Evolutionary conservation across 441 rosid species (phyloP), one percentile per base, ranked within the genome.

Genomic region (Cnidoscolus chayamansa): DNA sequence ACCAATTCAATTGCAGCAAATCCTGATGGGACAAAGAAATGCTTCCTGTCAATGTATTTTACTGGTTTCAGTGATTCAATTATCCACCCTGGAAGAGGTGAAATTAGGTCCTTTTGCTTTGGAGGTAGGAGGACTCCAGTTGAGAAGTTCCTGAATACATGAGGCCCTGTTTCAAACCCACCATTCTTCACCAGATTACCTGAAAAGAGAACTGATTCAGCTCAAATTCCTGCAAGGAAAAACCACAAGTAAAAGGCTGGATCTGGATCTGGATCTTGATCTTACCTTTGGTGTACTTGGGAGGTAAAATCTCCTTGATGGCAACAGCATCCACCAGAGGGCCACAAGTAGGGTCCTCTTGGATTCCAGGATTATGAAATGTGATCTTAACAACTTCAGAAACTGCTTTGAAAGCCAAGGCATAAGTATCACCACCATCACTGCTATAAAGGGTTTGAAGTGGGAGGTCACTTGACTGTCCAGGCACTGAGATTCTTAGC

Each of bases 381-480:
- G 80, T 85, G 80, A 94, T 60, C 47, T 65, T 74, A 1, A 71
- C 85, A 54, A 72, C 82, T 56, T 81, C 81, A 5, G 87, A 88
- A 32, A 70, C 76, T 0, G 97, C 93, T 76, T 76, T 88, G 57
- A 92, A 94, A 37, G 93, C 93, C 85, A 86, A 77, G 1, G 94
- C 89, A 70, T 94, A 94, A 0, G 98, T 92, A 85, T 92, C 98
- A 84, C 97, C 91, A 7, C 97, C 97, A 59, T 90, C 88, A 71
- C 88, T 92, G 84, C 82, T 92, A 53, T 90, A 92, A 65, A 94
- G 76, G 5, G 98, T 94, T 71, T 94, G 98, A 32, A 94, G 79
- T 74, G 93, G 90, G 17, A 94, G 85, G 59, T 79, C 89, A 30
- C 82, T 88, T 0, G 97, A 83, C 25, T 85, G 90, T 0, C 85